Evolutionary conservation across 1,139 yeast genomes (phyloP).

Genomic region (Suhomyces coccinellae): DNA sequence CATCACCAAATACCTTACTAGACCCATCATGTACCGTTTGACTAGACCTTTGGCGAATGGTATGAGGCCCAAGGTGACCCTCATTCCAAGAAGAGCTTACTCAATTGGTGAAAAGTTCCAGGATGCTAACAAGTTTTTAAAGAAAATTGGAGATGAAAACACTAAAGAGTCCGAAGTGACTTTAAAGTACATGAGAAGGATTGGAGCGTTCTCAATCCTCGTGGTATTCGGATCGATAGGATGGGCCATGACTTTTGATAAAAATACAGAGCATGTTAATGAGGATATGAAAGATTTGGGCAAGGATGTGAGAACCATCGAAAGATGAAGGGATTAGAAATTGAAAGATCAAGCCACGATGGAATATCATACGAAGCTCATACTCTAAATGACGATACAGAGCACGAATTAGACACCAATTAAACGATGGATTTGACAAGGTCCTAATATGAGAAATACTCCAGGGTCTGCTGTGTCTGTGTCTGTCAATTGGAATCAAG

Average conservation of each 20-base stretch:
- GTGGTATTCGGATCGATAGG: slow-evolving; percentile 36
- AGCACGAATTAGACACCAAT: too few relatives aligned
- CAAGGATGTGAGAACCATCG: slow-evolving; percentile 12
- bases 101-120: slow-evolving; percentile 17
- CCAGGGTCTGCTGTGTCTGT: too few relatives aligned
- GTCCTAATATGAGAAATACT: too few relatives aligned
- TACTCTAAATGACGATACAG: too few relatives aligned
- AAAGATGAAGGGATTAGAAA: slow-evolving; percentile 1
- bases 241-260: slow-evolving; percentile 31
- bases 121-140: slow-evolving; percentile 23
- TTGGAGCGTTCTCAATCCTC: slow-evolving; percentile 37
- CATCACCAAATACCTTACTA: not conserved
- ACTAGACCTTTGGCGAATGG: not conserved
- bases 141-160: slow-evolving; percentile 37
- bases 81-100: slow-evolving; percentile 9
- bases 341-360: too few relatives aligned
- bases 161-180: slow-evolving; percentile 34
- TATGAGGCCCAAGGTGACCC: not conserved
- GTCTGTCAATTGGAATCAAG: too few relatives aligned
- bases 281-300: slow-evolving; percentile 16
- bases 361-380: not conserved
- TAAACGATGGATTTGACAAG: too few relatives aligned
- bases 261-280: slow-evolving; percentile 12
- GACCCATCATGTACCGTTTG: not conserved
- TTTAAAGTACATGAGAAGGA: slow-evolving; percentile 30